Evolutionary conservation across 257 asterid species (phyloP).

Genomic region (Nicotiana obtusifolia): DNA sequence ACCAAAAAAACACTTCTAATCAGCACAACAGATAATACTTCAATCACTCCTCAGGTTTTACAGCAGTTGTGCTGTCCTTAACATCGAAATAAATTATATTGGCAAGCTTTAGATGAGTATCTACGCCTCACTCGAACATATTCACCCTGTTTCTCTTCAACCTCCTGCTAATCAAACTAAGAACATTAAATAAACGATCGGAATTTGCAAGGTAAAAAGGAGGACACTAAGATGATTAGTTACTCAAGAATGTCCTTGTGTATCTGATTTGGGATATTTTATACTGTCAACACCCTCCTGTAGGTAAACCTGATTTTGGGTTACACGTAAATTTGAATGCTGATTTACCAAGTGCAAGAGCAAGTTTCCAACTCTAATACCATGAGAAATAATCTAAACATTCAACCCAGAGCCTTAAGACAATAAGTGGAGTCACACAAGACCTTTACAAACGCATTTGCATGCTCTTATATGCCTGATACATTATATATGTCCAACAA

Average conservation of each 20-base stretch:
- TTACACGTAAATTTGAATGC: not conserved
- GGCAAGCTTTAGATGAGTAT: not conserved
- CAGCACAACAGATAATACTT: not conserved
- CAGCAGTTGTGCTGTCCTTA: not conserved
- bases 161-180: not conserved
- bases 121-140: not conserved
- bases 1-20: not conserved
- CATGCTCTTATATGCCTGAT: not conserved
- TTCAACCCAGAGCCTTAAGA: not conserved
- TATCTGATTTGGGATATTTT: no score
- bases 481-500: not conserved
- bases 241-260: not conserved
- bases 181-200: not conserved
- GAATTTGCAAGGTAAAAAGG: not conserved
- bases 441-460: not conserved
- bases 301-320: not conserved
- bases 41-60: not conserved
- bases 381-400: not conserved
- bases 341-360: not conserved
- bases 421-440: not conserved
- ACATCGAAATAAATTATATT: not conserved
- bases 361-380: not conserved
- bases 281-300: no score
- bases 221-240: not conserved
- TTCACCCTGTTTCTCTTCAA: not conserved